Evolutionary conservation across 768 basidiomycete genomes (phyloP), one percentile per base, ranked within the genome.

Genomic region (Naganishia antarctica): DNA sequence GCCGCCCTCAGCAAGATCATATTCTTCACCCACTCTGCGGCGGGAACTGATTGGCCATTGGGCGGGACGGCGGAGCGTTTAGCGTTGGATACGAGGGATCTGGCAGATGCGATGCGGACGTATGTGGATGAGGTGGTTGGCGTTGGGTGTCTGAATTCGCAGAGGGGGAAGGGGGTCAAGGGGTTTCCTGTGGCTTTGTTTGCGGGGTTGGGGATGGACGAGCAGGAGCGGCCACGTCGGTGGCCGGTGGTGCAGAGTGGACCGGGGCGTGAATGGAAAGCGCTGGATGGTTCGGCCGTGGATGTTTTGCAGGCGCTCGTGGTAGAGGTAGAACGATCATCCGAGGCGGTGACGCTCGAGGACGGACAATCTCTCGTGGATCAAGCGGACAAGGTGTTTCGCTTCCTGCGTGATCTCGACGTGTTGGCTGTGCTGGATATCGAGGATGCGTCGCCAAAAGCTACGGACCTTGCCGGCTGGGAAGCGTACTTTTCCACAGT

Each of bases 1-100:
- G 89, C 90, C 8, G 91, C 90, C 0, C 80, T 94, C 9, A 92
- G 90, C 21, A 87, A 92, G 74, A 81, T 97, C 29, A 89, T 94
- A 31, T 83, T 96, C 2, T 90, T 88, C 8, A 86, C 90, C n/a
- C 87, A 94, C 51, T 91, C 92, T 0, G 86, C 66, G 1, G 66
- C 48, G 7, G 66, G 61, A 7, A 67, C 62, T 51, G 61, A 57
- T 23, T 67, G 66, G 66, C 66, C 66, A 7, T 34, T 67, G 32
- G 25, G 18, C 15, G 61, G 46, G 25, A 57, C 44, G 12, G 64
- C 59, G 1, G 60, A 68, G 15, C 70, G 75, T 18, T 62, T 75
- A 13, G 73, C 70, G 44, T 60, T 65, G 9, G 76, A 77, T 64
- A 74, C 74, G 18, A 45, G 46, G 28, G 76, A 77, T 12, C 61